Evolutionary conservation across 176 grass and related monocot genomes (phyloP).

Genomic region (Lolium rigidum): DNA sequence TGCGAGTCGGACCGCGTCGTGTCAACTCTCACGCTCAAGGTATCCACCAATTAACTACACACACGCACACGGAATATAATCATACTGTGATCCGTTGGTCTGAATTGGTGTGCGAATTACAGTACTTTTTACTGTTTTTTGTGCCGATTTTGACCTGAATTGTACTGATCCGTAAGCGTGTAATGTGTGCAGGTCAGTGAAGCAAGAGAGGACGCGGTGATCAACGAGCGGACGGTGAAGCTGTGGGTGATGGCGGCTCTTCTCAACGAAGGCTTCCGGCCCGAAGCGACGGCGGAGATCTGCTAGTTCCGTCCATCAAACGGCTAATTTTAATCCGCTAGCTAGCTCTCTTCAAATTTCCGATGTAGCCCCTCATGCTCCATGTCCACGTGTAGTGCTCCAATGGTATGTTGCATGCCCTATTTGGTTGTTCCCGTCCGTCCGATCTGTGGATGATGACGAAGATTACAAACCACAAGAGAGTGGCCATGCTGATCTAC

Average conservation of each 20-base stretch:
- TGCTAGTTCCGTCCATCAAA: not conserved
- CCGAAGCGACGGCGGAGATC: constrained; percentile 36
- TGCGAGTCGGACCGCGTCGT: constrained; percentile 49
- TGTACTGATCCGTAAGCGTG: not conserved
- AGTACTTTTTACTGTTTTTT: not conserved
- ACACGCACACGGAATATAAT: not conserved
- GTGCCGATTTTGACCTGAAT: not conserved
- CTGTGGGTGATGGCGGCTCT: constrained; percentile 61
- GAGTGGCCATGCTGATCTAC: not conserved
- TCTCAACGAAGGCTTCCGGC: constrained; percentile 54
- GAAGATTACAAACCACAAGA: no score
- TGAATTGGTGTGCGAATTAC: not conserved
- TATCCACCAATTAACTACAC: constrained; percentile 1
- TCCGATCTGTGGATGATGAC: not conserved
- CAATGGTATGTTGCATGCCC: not conserved
- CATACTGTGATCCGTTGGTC: not conserved
- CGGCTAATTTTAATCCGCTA: not conserved
- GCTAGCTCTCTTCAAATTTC: not conserved
- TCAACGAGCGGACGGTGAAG: constrained; percentile 47
- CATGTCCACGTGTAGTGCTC: not conserved
- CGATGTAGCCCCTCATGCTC: not conserved
- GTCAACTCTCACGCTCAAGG: constrained; percentile 67
- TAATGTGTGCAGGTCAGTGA: constrained; percentile 39
- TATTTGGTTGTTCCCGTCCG: not conserved
- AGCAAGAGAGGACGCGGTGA: constrained; percentile 15